These are phyloP conservation scores for Miscanthus lutarioriparius DNA, from an alignment of 176 grass and related monocot genomes.

Conservation along the genomic window DNA sequence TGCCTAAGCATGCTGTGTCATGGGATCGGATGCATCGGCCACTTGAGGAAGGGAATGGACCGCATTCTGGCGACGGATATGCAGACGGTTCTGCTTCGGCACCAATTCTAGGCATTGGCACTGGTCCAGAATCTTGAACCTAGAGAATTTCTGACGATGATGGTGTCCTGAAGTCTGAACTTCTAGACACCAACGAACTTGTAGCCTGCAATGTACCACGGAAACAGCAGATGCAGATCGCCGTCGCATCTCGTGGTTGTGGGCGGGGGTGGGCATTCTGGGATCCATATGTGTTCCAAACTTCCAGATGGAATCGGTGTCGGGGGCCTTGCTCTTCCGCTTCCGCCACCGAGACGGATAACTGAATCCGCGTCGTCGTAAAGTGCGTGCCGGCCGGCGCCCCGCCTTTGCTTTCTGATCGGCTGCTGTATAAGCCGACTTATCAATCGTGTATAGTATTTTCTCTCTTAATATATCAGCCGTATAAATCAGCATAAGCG, in stretches of 20 bases:
- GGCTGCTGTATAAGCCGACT: no score
- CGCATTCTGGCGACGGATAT: not conserved
- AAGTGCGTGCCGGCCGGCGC: not conserved
- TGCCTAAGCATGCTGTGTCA: not conserved
- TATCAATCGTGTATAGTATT: no score
- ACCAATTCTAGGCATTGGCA: not conserved
- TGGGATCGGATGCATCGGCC: not conserved
- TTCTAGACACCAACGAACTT: no score
- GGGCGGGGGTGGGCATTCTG: no score
- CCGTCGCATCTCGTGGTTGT: not conserved
- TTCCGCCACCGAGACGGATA: not conserved
- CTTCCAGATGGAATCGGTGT: not conserved
- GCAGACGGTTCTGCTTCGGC: not conserved
- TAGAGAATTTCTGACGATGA: not conserved
- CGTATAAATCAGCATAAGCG: no score
- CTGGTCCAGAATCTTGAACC: not conserved
- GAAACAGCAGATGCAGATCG: not conserved
- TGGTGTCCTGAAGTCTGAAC: no score
- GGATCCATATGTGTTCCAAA: not conserved
- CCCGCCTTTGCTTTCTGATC: not conserved
- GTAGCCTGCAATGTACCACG: no score
- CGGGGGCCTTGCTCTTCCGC: not conserved
- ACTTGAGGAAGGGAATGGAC: not conserved
- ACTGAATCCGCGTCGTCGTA: not conserved
- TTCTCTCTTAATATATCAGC: no score